Conservation (phyloP, 1,284 basidiomycete species). For the Pseudozyma tsukubaensis region DNA sequence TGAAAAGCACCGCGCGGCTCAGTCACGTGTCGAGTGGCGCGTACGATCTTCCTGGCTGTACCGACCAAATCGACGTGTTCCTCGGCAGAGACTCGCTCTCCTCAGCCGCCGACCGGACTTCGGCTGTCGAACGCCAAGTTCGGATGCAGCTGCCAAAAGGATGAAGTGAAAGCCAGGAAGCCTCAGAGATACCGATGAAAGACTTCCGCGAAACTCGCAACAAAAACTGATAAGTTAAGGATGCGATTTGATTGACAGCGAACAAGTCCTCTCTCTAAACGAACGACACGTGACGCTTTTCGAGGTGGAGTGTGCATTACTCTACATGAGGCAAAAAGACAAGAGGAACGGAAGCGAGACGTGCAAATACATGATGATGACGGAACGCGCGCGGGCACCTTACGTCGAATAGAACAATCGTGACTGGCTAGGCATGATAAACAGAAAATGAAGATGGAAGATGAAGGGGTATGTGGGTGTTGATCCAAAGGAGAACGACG, state of each 20-base stretch:
- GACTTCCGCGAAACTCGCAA: too few relatives aligned
- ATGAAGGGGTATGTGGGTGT: constrained; percentile 9
- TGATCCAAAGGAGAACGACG: background rate
- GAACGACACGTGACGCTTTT: constrained; percentile 18
- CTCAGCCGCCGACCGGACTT: too few relatives aligned
- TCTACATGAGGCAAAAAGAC: constrained; percentile 20
- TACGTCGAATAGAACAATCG: background rate
- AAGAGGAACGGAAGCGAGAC: constrained; percentile 3
- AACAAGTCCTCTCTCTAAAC: constrained; percentile 1
- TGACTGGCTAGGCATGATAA: constrained; percentile 5
- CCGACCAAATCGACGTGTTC: too few relatives aligned
- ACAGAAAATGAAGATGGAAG: constrained; percentile 9
- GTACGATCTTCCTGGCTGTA: too few relatives aligned
- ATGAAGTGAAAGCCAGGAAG: too few relatives aligned
- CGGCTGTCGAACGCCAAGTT: too few relatives aligned
- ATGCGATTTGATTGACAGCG: constrained; percentile 7
- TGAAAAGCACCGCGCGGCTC: too few relatives aligned
- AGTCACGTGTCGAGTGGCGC: too few relatives aligned
- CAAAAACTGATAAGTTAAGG: background rate
- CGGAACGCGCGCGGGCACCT: background rate
- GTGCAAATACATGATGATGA: constrained; percentile 14
- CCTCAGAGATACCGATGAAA: too few relatives aligned
- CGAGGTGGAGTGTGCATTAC: constrained; percentile 7
- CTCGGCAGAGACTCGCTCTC: too few relatives aligned
- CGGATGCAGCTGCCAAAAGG: too few relatives aligned